Conservation (phyloP, 2,329 filamentous ascomycete genomes). For the Tolypocladium sp. region DNA sequence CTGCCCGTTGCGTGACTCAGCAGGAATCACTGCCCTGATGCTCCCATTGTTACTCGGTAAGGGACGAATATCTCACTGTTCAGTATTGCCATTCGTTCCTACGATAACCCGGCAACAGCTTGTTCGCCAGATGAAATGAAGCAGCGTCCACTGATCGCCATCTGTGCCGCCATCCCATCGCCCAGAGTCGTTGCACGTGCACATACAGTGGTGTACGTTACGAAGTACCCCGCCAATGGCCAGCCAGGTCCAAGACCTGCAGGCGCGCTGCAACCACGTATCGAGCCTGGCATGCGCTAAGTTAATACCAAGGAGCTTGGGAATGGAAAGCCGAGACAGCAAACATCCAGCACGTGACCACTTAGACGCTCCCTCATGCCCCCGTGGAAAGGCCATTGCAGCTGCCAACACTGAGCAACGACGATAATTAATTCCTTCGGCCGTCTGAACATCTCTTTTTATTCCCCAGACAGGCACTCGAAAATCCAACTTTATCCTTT, state of each 20-base stretch:
- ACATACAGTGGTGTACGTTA: too few relatives aligned
- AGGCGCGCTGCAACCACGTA: background rate
- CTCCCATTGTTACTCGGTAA: background rate
- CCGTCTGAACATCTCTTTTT: background rate
- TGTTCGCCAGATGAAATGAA: background rate
- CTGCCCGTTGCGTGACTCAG: background rate
- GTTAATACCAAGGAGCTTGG: too few relatives aligned
- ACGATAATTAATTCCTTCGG: background rate
- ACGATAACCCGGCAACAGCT: background rate
- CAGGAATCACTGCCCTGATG: background rate
- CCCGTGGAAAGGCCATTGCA: background rate
- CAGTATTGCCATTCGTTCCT: background rate
- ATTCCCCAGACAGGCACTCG: background rate
- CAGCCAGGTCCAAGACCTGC: background rate
- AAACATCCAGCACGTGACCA: background rate
- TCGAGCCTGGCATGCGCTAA: background rate
- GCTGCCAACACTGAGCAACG: background rate
- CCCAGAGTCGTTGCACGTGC: background rate
- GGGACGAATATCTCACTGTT: background rate
- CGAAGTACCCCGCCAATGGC: background rate
- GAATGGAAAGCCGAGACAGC: background rate
- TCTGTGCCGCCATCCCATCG: background rate
- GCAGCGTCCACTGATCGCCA: background rate
- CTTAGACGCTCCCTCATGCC: background rate
- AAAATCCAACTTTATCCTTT: too few relatives aligned